A percentile compares a stretch with the other conserved stretches of the same genome.
These are phyloP conservation scores for Baorangia bicolor DNA, from an alignment of 768 basidiomycete species.

Conservation along the genomic window DNA sequence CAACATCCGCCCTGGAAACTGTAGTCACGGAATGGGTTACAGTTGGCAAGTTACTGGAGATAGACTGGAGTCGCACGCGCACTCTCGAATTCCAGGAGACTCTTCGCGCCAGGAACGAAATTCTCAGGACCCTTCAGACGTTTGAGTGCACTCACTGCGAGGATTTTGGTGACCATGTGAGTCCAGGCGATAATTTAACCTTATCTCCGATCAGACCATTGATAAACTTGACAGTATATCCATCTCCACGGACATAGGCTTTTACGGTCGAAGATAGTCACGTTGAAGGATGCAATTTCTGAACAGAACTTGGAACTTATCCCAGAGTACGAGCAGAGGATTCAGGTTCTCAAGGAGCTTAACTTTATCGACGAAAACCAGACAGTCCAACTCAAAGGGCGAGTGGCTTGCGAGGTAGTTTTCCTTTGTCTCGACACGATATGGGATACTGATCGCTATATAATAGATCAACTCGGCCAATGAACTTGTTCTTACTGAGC, in stretches of 20 bases:
- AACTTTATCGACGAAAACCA: constrained; percentile 95
- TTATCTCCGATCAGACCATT: constrained; percentile 2
- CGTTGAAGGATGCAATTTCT: constrained; percentile 82
- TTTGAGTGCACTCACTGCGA: constrained; percentile 58
- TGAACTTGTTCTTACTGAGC: constrained; percentile 93
- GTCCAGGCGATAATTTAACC: constrained; percentile 32
- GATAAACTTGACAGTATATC: constrained; percentile 55
- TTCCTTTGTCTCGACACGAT: background rate
- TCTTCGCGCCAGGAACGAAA: constrained; percentile 55
- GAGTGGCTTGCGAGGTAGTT: constrained; percentile 94
- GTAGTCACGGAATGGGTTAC: constrained; percentile 58
- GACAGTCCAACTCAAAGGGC: constrained; percentile 92
- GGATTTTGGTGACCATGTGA: constrained; percentile 74
- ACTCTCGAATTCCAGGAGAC: constrained; percentile 91
- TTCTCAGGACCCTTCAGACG: constrained; percentile 43
- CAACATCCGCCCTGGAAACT: constrained; percentile 46
- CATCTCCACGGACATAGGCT: constrained; percentile 73
- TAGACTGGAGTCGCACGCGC: constrained; percentile 81
- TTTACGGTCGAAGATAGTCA: constrained; percentile 69
- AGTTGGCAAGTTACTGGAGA: constrained; percentile 58
- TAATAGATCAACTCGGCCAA: constrained; percentile 95
- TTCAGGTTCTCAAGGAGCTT: constrained; percentile 86
- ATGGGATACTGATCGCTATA: background rate
- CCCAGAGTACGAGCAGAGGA: constrained; percentile 95
- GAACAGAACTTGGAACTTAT: constrained; percentile 96